Evolutionary conservation across 1,284 basidiomycete genomes (phyloP).

Genomic region (Blastosporella zonata): DNA sequence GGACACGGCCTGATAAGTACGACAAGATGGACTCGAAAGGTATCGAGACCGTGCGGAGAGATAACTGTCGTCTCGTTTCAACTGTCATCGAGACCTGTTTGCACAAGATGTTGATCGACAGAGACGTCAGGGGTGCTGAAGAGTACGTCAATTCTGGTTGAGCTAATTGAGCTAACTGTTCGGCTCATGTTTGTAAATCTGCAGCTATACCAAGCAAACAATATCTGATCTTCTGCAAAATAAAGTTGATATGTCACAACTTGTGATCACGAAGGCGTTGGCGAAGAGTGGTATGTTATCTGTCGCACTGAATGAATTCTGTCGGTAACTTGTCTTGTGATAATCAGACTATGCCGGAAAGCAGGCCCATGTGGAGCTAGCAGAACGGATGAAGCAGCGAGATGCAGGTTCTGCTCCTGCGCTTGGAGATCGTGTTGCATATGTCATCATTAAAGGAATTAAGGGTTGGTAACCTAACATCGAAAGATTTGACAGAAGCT

Average conservation of each 20-base stretch:
- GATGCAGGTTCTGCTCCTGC: slow-evolving; percentile 94
- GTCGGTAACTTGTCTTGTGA: neutral
- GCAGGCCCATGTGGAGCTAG: slow-evolving; percentile 93
- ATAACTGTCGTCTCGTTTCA: slow-evolving; percentile 93
- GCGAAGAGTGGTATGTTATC: slow-evolving; percentile 72
- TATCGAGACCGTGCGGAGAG: slow-evolving; percentile 96
- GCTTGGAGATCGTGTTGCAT: slow-evolving; percentile 93
- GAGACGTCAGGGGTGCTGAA: slow-evolving; percentile 90
- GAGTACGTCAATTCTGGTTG: slow-evolving; percentile 50
- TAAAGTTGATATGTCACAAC: slow-evolving; percentile 95
- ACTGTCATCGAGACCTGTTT: slow-evolving; percentile 96
- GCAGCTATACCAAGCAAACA: slow-evolving; percentile 86
- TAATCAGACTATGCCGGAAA: slow-evolving; percentile 79
- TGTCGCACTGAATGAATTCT: neutral
- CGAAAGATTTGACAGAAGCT: neutral
- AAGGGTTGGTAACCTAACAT: slow-evolving; percentile 56
- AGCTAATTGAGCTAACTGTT: neutral
- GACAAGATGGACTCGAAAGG: slow-evolving; percentile 99
- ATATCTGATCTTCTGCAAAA: slow-evolving; percentile 94
- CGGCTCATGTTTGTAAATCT: slow-evolving; percentile 5
- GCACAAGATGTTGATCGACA: slow-evolving; percentile 94
- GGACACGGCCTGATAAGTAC: slow-evolving; percentile 90
- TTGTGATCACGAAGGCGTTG: slow-evolving; percentile 96
- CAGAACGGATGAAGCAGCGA: slow-evolving; percentile 90
- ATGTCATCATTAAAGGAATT: slow-evolving; percentile 94